These are phyloP conservation scores for Spraguea lophii DNA, from an alignment of 371 early-diverging fungal species.

Conservation along the genomic window DNA sequence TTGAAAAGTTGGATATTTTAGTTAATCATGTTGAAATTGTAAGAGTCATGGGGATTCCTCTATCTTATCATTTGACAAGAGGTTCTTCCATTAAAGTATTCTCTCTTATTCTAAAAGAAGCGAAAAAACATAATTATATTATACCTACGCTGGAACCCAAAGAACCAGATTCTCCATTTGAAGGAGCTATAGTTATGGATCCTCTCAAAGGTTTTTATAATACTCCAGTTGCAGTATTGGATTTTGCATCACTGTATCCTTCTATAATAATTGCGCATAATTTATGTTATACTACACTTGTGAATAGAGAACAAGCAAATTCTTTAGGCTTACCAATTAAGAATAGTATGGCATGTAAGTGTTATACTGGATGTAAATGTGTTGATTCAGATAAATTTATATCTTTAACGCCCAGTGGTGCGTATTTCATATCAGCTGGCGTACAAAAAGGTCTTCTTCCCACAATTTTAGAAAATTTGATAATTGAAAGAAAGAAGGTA, in stretches of 20 bases:
- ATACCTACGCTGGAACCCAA: conserved; percentile 68
- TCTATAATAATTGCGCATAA: conserved; percentile 99
- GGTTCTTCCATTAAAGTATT: conserved; percentile 93
- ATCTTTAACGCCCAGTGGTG: conserved; percentile 44
- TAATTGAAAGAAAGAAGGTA: conserved; percentile 79
- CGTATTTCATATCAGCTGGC: conserved; percentile 57
- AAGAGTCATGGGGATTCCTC: conserved; percentile 76
- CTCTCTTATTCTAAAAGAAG: conserved; percentile 75
- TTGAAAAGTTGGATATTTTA: conserved; percentile 84
- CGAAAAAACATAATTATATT: conserved; percentile 59
- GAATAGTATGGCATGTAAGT: not conserved
- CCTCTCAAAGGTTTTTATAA: conserved; percentile 84
- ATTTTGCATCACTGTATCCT: conserved; percentile 95
- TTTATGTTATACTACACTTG: conserved; percentile 83
- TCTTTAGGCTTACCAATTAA: not conserved
- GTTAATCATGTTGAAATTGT: conserved; percentile 96
- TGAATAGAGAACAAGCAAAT: conserved; percentile 50
- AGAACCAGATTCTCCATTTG: conserved; percentile 58
- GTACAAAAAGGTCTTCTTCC: conserved; percentile 73
- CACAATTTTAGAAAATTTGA: conserved; percentile 65
- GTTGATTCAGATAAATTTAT: conserved; percentile 4
- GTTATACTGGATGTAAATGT: too few species aligned
- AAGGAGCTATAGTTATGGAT: conserved; percentile 95
- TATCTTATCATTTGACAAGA: conserved; percentile 74
- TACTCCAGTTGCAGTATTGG: conserved; percentile 83